These are phyloP conservation scores for Vinca minor DNA, from an alignment of 257 asterid species.

Conservation along the genomic window DNA sequence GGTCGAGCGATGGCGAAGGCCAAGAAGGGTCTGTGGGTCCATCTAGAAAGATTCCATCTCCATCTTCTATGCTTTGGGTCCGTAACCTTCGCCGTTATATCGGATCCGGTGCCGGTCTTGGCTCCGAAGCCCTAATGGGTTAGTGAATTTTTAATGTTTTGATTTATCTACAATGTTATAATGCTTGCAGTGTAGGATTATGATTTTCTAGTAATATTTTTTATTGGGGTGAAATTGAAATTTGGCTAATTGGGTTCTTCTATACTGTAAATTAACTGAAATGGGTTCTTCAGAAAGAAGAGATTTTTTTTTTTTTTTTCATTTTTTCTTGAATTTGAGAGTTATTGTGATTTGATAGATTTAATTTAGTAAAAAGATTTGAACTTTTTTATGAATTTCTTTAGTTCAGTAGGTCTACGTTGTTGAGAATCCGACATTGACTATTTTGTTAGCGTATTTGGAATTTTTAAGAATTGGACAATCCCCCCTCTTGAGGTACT, in stretches of 20 bases:
- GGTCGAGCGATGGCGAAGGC: slow-evolving; percentile 73
- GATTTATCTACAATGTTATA: no score
- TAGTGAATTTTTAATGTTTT: slow-evolving; percentile 11
- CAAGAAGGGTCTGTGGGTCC: slow-evolving; percentile 40
- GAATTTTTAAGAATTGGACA: no score
- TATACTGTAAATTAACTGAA: no score
- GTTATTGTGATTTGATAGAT: not conserved
- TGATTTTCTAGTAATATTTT: not conserved
- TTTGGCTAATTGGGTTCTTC: no score
- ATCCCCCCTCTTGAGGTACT: no score
- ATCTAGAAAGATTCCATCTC: slow-evolving; percentile 66
- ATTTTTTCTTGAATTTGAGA: no score
- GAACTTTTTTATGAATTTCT: no score
- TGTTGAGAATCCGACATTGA: no score
- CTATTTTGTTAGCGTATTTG: no score
- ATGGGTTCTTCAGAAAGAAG: not conserved
- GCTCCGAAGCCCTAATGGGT: slow-evolving; percentile 99
- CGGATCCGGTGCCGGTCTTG: slow-evolving; percentile 98
- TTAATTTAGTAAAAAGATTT: not conserved
- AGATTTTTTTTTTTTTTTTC: not conserved
- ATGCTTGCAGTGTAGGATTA: not conserved
- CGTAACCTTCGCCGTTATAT: slow-evolving; percentile 94
- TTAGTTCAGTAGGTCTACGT: no score
- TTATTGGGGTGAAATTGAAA: no score
- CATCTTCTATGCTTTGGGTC: slow-evolving; percentile 98